Evolutionary conservation across 257 asterid species (phyloP).

Genomic region (Capsicum baccatum): DNA sequence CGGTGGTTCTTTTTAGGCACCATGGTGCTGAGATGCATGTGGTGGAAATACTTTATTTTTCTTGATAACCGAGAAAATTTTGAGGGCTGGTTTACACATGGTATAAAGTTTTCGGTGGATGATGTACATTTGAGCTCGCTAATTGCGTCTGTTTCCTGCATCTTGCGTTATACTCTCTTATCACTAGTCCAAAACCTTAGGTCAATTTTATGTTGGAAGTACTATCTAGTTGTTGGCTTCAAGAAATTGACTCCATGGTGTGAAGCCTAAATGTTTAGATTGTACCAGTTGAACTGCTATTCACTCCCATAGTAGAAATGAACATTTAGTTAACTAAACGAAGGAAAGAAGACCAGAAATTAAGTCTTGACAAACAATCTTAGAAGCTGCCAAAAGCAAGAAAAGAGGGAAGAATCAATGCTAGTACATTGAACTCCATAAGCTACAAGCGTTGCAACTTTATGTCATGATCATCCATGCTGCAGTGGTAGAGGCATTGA

Average conservation of each 20-base stretch:
- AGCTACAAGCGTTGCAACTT: slow-evolving; percentile 19
- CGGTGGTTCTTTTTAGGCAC: not conserved
- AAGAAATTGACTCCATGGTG: not conserved
- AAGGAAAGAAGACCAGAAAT: not conserved
- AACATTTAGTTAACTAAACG: not conserved
- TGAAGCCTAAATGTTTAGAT: not conserved
- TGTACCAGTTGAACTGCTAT: not conserved
- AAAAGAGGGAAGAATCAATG: not conserved
- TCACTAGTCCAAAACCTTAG: not conserved
- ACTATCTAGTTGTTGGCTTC: not conserved
- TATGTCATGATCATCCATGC: not conserved
- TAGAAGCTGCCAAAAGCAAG: slow-evolving; percentile 15
- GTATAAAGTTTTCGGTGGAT: not conserved
- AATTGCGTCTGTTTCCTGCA: not conserved
- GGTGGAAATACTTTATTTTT: not conserved
- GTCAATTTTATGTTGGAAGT: not conserved
- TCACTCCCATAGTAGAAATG: not conserved
- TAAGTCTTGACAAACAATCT: not conserved
- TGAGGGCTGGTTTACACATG: not conserved
- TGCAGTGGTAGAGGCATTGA: not conserved
- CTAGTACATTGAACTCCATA: not conserved
- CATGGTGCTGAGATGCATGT: not conserved
- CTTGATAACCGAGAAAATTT: not conserved
- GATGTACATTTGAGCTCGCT: not conserved
- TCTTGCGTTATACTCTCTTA: not conserved